phyloP scores from a whole-genome alignment of 2,329 filamentous ascomycete species.

The Parastagonospora nodorum region DNA sequence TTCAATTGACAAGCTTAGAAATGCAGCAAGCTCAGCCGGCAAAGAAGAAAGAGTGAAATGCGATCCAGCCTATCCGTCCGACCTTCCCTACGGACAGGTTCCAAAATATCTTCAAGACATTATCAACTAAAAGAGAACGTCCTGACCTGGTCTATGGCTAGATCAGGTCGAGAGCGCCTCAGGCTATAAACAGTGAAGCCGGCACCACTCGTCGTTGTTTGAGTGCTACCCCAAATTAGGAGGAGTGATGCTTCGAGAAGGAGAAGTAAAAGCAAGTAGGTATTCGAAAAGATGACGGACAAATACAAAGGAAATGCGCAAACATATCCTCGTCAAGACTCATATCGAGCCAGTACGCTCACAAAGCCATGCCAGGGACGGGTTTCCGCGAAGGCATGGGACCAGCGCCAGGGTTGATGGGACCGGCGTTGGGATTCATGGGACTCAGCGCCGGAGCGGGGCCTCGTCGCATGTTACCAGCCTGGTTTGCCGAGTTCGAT shows the following conservation, averaged over 20 bases:
- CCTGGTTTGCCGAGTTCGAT: slow-evolving; percentile 45
- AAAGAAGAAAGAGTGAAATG: slow-evolving; percentile 7
- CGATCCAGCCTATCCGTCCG: slow-evolving; percentile 14
- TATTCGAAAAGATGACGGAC: slow-evolving; percentile 13
- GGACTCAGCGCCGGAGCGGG: slow-evolving; percentile 44
- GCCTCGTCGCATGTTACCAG: slow-evolving; percentile 29
- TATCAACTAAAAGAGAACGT: slow-evolving; percentile 21
- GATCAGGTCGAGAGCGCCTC: slow-evolving; percentile 2
- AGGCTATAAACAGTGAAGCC: slow-evolving; percentile 26
- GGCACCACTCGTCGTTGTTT: neutral
- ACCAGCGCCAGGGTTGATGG: slow-evolving; percentile 37
- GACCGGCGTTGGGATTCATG: slow-evolving; percentile 39
- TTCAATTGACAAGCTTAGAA: neutral
- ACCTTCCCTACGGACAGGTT: slow-evolving; percentile 23
- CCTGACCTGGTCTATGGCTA: neutral
- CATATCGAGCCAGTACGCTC: slow-evolving; percentile 4
- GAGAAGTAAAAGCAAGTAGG: slow-evolving; percentile 14
- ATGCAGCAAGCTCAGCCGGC: slow-evolving; percentile 7
- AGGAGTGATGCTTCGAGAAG: neutral
- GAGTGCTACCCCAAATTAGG: too few species aligned
- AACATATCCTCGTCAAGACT: slow-evolving; percentile 32
- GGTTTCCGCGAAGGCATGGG: slow-evolving; percentile 52
- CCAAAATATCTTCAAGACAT: slow-evolving; percentile 34
- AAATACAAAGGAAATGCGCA: slow-evolving; percentile 12
- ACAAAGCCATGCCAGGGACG: slow-evolving; percentile 54